Evolutionary conservation across 208 protist species (phyloP).

Genomic region (Leptomonas pyrrhocoris): DNA sequence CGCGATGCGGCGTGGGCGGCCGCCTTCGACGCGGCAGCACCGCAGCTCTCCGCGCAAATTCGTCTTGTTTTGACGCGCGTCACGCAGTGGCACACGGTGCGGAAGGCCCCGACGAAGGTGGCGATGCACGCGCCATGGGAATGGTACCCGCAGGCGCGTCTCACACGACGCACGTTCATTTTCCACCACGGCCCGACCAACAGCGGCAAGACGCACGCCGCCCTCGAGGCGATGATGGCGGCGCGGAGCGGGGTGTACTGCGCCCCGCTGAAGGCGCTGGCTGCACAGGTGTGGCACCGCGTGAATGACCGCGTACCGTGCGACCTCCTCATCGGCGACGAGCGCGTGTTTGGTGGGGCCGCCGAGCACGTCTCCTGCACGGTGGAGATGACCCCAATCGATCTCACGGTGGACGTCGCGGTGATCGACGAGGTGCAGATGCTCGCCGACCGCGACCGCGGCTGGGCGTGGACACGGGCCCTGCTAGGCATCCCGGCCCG

Average conservation of each 20-base stretch:
- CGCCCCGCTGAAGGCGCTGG: constrained; percentile 94
- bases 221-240: constrained; percentile 61
- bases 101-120: constrained; percentile 56
- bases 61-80: constrained; percentile 44
- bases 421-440: constrained; percentile 97
- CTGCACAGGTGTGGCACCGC: constrained; percentile 89
- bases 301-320: constrained; percentile 83
- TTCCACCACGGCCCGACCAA: constrained; percentile 95
- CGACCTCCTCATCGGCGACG: constrained; percentile 94
- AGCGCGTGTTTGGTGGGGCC: constrained; percentile 68
- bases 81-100: constrained; percentile 65
- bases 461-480: constrained; percentile 95
- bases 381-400: constrained; percentile 89
- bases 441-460: constrained; percentile 88
- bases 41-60: constrained; percentile 27
- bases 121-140: constrained; percentile 78
- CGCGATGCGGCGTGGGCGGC: constrained; percentile 31
- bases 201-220: constrained; percentile 94
- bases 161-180: constrained; percentile 76
- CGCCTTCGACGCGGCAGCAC: constrained; percentile 18
- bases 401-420: constrained; percentile 80
- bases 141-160: constrained; percentile 85
- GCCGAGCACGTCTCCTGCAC: constrained; percentile 91
- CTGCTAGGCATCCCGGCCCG: constrained; percentile 90
- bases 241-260: constrained; percentile 91